Evolutionary conservation across 2,329 filamentous ascomycete species (phyloP).

Genomic region (Colletotrichum limetticola): DNA sequence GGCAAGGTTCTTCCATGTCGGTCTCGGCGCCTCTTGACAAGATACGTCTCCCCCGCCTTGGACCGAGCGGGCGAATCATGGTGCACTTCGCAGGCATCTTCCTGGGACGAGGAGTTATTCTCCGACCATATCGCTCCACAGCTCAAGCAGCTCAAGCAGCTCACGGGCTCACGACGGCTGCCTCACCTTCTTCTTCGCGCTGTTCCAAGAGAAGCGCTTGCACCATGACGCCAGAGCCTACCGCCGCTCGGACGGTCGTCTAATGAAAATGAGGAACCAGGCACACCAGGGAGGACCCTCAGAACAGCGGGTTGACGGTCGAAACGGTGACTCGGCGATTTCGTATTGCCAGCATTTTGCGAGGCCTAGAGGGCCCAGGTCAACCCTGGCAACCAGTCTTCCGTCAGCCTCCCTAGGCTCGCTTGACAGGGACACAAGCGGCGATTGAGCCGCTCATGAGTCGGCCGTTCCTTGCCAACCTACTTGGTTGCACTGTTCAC

Average conservation of each 20-base stretch:
- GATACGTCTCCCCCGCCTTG: slow-evolving; percentile 6
- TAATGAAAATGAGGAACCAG: slow-evolving; percentile 2
- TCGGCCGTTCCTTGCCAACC: not conserved
- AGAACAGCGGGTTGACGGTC: not conserved
- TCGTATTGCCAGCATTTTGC: not conserved
- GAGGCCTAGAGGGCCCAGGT: not conserved
- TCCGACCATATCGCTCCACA: slow-evolving; percentile 13
- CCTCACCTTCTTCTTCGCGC: slow-evolving; percentile 21
- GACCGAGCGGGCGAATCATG: slow-evolving; percentile 5
- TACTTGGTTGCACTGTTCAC: not conserved
- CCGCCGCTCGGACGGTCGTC: slow-evolving; percentile 12
- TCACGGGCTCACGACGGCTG: slow-evolving; percentile 15
- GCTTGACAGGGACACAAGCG: slow-evolving; percentile 2
- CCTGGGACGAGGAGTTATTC: slow-evolving; percentile 10
- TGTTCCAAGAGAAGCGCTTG: slow-evolving; percentile 16
- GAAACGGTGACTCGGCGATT: slow-evolving; percentile 16
- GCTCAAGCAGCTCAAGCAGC: not conserved
- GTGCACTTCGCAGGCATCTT: slow-evolving; percentile 7
- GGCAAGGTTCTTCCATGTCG: slow-evolving; percentile 22
- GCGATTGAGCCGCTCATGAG: not conserved
- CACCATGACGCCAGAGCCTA: slow-evolving; percentile 6
- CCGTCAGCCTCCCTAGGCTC: slow-evolving; percentile 1
- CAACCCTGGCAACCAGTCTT: slow-evolving; percentile 4
- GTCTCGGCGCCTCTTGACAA: slow-evolving; percentile 24
- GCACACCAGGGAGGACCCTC: not conserved